Evolutionary conservation across 2,329 filamentous ascomycete species (phyloP).

Genomic region (Cordyceps tenuipes): DNA sequence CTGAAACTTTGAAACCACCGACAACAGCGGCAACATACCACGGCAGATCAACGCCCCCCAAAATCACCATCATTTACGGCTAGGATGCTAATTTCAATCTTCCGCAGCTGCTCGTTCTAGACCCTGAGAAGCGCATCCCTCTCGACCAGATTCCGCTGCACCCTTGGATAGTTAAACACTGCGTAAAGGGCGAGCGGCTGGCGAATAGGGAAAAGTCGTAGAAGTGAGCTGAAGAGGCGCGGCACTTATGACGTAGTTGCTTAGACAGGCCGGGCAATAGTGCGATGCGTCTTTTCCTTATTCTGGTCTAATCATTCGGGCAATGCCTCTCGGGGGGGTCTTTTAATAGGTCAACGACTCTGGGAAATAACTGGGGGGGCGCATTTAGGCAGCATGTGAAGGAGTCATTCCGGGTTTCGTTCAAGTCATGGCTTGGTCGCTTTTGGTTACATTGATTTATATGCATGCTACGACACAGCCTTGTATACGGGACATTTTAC

Average conservation of each 20-base stretch:
- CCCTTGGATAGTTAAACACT: slow-evolving; percentile 97
- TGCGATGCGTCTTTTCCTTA: neutral
- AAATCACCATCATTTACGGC: neutral
- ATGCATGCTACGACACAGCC: slow-evolving; percentile 8
- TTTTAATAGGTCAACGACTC: slow-evolving; percentile 9
- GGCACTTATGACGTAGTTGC: slow-evolving; percentile 4
- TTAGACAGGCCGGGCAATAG: neutral
- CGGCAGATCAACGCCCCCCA: neutral
- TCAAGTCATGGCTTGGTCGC: neutral
- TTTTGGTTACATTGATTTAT: slow-evolving; percentile 8
- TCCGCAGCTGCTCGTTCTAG: slow-evolving; percentile 70
- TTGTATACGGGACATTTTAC: neutral
- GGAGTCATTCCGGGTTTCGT: slow-evolving; percentile 20
- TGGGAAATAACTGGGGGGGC: slow-evolving; percentile 6
- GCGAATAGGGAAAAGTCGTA: slow-evolving; percentile 40
- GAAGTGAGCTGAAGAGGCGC: slow-evolving; percentile 2
- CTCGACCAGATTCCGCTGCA: slow-evolving; percentile 83
- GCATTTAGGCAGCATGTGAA: slow-evolving; percentile 21
- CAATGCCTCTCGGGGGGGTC: neutral
- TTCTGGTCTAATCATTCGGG: neutral
- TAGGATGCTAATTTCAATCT: neutral
- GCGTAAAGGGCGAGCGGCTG: slow-evolving; percentile 54
- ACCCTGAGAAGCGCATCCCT: slow-evolving; percentile 86
- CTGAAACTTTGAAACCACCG: slow-evolving; percentile 1
- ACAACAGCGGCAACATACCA: neutral